Percentiles rank a stretch among this genome's conserved stretches.
Evolutionary conservation across 495 filamentous ascomycete genomes (phyloP).

Genomic region (Aspergillus hancockii): DNA sequence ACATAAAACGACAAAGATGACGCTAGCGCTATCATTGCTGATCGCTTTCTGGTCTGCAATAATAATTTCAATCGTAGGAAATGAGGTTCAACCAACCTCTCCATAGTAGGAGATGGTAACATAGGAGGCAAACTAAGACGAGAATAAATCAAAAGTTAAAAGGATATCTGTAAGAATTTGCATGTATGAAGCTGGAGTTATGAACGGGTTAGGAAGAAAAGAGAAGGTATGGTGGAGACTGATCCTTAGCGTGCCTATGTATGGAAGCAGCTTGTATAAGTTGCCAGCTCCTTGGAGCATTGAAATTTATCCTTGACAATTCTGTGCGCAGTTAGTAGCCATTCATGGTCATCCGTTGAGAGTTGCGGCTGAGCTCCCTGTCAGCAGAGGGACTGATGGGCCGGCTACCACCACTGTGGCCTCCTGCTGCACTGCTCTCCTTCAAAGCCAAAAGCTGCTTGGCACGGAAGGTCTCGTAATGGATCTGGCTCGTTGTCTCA

Average conservation of each 20-base stretch:
- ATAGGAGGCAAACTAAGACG: conserved; percentile 24
- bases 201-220: conserved; percentile 20
- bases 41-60: conserved; percentile 30
- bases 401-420: conserved; percentile 72
- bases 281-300: conserved; percentile 17
- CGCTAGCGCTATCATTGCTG: conserved; percentile 34
- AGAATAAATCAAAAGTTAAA: conserved; percentile 37
- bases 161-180: conserved; percentile 52
- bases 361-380: conserved; percentile 92
- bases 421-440: conserved; percentile 87
- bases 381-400: conserved; percentile 95
- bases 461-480: conserved; percentile 99
- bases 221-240: conserved; percentile 16
- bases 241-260: conserved; percentile 9
- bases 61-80: conserved; percentile 29
- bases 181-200: conserved; percentile 35
- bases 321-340: conserved; percentile 66
- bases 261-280: conserved; percentile 11
- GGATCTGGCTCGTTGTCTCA: conserved; percentile 99
- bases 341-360: conserved; percentile 96
- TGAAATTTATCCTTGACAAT: conserved; percentile 13
- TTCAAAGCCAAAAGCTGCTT: conserved; percentile 98
- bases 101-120: conserved; percentile 24
- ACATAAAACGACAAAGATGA: conserved; percentile 40
- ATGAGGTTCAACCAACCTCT: conserved; percentile 26